A percentile compares a stretch with the other conserved stretches of the same genome.
Evolutionary conservation across 2,329 filamentous ascomycete species (phyloP).

Genomic region (Cladosporium halotolerans): DNA sequence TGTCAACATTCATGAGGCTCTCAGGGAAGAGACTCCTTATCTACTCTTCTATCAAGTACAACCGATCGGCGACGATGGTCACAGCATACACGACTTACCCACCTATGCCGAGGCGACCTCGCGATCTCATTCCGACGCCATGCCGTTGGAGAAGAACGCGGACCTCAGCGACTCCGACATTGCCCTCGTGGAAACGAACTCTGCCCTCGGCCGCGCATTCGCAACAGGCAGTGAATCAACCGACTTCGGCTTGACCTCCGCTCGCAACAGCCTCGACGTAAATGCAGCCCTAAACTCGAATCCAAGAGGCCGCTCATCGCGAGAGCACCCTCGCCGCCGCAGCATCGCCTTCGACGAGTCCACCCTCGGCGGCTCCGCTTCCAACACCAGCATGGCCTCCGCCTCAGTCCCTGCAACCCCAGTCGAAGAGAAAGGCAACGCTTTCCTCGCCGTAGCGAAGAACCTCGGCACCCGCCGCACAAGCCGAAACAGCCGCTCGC

Average conservation of each 20-base stretch:
- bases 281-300: constrained; percentile 17
- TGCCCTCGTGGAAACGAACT: constrained; percentile 14
- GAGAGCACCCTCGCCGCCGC: constrained; percentile 31
- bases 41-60: constrained; percentile 92
- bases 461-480: constrained; percentile 26
- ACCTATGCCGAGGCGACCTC: constrained; percentile 37
- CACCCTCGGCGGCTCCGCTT: constrained; percentile 26
- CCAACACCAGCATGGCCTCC: constrained; percentile 20
- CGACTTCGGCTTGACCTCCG: constrained; percentile 20
- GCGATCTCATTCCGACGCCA: constrained; percentile 22
- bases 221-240: constrained; percentile 13
- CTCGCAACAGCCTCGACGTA: constrained; percentile 27
- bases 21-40: constrained; percentile 87
- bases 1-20: constrained; percentile 69
- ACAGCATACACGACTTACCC: constrained; percentile 32
- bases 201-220: constrained; percentile 7
- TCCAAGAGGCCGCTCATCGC: constrained; percentile 30
- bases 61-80: constrained; percentile 68
- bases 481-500: constrained; percentile 30
- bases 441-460: constrained; percentile 26
- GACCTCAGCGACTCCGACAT: constrained; percentile 17
- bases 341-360: constrained; percentile 37
- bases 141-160: constrained; percentile 22
- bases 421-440: constrained; percentile 32
- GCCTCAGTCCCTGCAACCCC: constrained; percentile 36